Conservation (phyloP, 768 basidiomycete species). For the Termitomyces sp. region DNA sequence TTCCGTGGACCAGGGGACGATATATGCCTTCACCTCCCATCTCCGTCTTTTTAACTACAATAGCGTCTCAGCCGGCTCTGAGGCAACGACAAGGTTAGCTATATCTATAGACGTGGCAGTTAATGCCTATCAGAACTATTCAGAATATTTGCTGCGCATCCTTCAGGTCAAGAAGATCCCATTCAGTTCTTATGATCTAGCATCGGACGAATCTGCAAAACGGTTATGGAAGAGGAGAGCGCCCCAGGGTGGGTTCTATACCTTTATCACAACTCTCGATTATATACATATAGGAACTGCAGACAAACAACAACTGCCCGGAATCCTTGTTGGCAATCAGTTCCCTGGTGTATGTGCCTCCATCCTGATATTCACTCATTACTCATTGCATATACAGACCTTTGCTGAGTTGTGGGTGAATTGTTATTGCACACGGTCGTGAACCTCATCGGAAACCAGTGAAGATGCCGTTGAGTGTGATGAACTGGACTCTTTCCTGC, state of each 20-base stretch:
- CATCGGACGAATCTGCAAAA: constrained; percentile 81
- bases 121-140: background rate
- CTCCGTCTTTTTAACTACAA: constrained; percentile 83
- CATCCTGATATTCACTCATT: background rate
- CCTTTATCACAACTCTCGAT: background rate
- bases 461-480: constrained; percentile 83
- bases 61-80: constrained; percentile 74
- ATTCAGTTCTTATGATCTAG: constrained; percentile 80
- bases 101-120: background rate
- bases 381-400: constrained; percentile 36
- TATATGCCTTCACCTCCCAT: constrained; percentile 80
- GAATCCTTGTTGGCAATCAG: constrained; percentile 72
- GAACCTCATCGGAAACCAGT: constrained; percentile 30
- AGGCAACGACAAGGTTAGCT: constrained; percentile 68
- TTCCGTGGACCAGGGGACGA: background rate
- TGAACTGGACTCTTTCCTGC: constrained; percentile 68
- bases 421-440: constrained; percentile 2
- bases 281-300: constrained; percentile 4
- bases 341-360: constrained; percentile 66
- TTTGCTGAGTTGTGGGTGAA: constrained; percentile 68
- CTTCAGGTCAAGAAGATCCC: constrained; percentile 84
- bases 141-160: constrained; percentile 81
- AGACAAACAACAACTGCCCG: constrained; percentile 86
- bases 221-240: constrained; percentile 78
- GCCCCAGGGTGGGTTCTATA: constrained; percentile 48